These are phyloP conservation scores for Acacia melanoxylon DNA, from an alignment of 306 rosid genomes.

Conservation along the genomic window DNA sequence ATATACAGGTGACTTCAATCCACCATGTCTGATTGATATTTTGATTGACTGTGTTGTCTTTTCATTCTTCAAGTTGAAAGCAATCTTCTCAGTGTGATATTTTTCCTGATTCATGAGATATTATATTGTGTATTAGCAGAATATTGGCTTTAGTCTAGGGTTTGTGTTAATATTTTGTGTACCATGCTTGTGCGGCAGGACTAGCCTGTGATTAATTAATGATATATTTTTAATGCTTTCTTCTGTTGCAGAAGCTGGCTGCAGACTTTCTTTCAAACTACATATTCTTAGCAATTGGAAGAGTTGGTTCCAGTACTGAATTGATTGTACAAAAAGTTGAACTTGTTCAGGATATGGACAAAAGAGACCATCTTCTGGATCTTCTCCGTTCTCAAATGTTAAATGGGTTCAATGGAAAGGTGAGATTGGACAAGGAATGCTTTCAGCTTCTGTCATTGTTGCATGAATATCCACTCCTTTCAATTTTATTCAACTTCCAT, in stretches of 20 bases:
- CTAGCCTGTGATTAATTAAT: neutral
- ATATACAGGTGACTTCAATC: slow-evolving; percentile 62
- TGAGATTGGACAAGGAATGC: slow-evolving; percentile 9
- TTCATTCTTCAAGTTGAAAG: neutral
- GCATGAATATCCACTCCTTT: neutral
- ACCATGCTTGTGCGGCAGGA: neutral
- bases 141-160: neutral
- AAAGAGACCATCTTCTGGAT: slow-evolving; percentile 68
- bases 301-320: slow-evolving; percentile 97
- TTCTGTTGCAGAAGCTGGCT: slow-evolving; percentile 72
- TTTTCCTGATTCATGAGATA: neutral
- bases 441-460: neutral
- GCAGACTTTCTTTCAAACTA: slow-evolving; percentile 79
- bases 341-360: slow-evolving; percentile 73
- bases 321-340: slow-evolving; percentile 83
- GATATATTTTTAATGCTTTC: neutral
- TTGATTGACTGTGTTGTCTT: neutral
- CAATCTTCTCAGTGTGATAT: neutral
- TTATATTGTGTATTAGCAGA: neutral
- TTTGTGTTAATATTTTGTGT: neutral
- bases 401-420: slow-evolving; percentile 68
- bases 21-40: neutral
- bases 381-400: slow-evolving; percentile 66
- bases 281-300: slow-evolving; percentile 88
- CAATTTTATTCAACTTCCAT: neutral